Evolutionary conservation across 2,329 filamentous ascomycete species (phyloP).

Genomic region (Beauveria bassiana): DNA sequence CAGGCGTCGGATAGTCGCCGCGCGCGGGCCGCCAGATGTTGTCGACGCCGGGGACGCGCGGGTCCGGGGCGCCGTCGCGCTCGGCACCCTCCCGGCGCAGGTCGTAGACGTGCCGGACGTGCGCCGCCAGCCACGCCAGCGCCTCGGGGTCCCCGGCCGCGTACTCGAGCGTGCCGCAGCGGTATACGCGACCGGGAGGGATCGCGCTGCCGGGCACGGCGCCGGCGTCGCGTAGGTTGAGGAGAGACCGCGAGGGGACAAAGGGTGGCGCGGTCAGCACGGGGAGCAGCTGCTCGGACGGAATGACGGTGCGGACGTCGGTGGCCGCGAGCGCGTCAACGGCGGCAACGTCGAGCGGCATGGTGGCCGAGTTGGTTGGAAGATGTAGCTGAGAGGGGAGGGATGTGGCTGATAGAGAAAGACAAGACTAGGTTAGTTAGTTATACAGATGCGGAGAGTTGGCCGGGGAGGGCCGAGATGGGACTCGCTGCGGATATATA

Average conservation of each 20-base stretch:
- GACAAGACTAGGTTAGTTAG: too few relatives aligned
- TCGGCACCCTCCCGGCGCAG: conserved; percentile 38
- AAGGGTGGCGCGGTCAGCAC: conserved; percentile 38
- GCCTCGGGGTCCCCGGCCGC: conserved; percentile 23
- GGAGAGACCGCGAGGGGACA: conserved; percentile 35
- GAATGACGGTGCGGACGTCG: conserved; percentile 32
- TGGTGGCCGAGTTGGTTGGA: not conserved
- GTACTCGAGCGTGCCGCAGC: conserved; percentile 36
- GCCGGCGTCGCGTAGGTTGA: conserved; percentile 46
- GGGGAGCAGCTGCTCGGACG: conserved; percentile 26
- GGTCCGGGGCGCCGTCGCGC: conserved; percentile 34
- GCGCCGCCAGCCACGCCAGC: conserved; percentile 27
- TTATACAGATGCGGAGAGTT: not conserved
- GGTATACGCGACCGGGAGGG: conserved; percentile 35
- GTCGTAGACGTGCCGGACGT: conserved; percentile 42
- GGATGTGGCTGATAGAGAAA: too few relatives aligned
- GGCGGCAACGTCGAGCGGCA: conserved; percentile 19
- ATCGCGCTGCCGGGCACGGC: conserved; percentile 34
- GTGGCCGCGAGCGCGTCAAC: conserved; percentile 33
- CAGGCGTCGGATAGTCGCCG: conserved; percentile 27
- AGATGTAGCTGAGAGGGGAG: not conserved
- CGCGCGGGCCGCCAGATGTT: conserved; percentile 35
- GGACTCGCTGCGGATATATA: not conserved
- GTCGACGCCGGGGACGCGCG: conserved; percentile 35
- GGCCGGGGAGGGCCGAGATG: not conserved